Base-by-base conservation (phyloP, 2,329 filamentous ascomycete species). In the Sordariomycetes sp. region DNA sequence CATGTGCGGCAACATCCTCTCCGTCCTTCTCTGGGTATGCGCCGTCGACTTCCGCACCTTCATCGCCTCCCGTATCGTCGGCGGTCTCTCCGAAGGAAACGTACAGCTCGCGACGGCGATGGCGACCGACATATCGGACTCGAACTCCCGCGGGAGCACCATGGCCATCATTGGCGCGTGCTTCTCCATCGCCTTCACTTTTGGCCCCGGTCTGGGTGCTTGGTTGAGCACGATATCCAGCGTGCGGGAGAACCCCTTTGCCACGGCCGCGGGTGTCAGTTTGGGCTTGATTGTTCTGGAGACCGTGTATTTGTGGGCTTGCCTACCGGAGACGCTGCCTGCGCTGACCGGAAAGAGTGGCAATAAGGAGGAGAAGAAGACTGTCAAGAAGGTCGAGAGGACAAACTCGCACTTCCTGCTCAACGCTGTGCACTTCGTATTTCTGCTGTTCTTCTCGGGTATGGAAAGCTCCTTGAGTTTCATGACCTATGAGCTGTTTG, bases 391-490 rank as follows among this genome's bases (percentile, higher is more conserved):
- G 16, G 38, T 57, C 17, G 59, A 63, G 46, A 69, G 82, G 38
- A 94, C 86, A 4, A 96, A 96, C 59, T 86, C 82, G 4, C 86
- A 92, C 45, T 61, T 75, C 20, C 55, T 94, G 10, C 76, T 98
- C 30, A 95, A 95, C 54, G 61, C 81, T 2, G 79, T 86, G 0
- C 92, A 98, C 58, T 82, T 96, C 50, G 63, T 81, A 30, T 98
- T 98, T 58, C 78, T 98, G 39, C 77, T 98, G 10, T 94, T 94
- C 61, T 98, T 98, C 62, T 94, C 86, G 3, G 92, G 92, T 40
- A 90, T 98, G 82, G 92, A 98, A 55, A 96, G 94, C 58, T 94
- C 87, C 1, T 72, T 98, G 4, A 88, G 92, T 0, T 98, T 98
- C 57, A 88, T 98, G 77, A 96, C 90, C 0, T 94, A 92, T 49